Percentiles rank a stretch among this genome's conserved stretches.
These are phyloP conservation scores for Baffinella frigidus DNA, from an alignment of 208 protist species.

Conservation along the genomic window DNA sequence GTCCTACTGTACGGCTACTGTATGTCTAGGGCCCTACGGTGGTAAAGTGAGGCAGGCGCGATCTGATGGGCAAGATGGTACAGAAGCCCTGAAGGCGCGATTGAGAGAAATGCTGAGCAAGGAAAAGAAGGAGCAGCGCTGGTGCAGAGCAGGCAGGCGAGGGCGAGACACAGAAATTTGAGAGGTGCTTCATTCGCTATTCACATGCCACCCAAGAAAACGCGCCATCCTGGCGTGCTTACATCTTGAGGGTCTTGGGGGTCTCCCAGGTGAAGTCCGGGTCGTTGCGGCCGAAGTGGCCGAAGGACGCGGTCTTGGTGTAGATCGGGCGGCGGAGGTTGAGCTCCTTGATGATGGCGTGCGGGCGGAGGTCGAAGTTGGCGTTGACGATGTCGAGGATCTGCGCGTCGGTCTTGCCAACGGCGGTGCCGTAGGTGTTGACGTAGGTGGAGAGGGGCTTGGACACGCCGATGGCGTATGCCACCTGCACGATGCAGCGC, in stretches of 20 bases:
- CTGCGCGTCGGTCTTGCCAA: conserved; percentile 75
- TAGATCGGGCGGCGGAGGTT: conserved; percentile 94
- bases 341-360: conserved; percentile 93
- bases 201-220: no score
- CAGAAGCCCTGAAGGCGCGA: no score
- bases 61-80: no score
- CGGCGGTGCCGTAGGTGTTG: conserved; percentile 95
- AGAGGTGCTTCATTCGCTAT: no score
- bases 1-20: no score
- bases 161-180: no score
- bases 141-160: no score
- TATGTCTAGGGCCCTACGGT: no score
- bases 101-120: no score
- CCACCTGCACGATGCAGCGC: conserved; percentile 95
- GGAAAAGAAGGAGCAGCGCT: no score
- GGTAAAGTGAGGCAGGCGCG: no score
- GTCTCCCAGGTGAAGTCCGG: conserved; percentile 97
- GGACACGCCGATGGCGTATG: conserved; percentile 98
- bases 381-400: conserved; percentile 89
- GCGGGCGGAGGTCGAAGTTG: conserved; percentile 98
- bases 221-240: no score
- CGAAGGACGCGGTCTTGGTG: conserved; percentile 92
- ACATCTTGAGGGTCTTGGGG: conserved; percentile 79
- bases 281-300: conserved; percentile 95
- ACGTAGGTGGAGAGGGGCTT: conserved; percentile 94